phyloP scores from a whole-genome alignment of 805 yeast species.

The Ogataea pini region DNA sequence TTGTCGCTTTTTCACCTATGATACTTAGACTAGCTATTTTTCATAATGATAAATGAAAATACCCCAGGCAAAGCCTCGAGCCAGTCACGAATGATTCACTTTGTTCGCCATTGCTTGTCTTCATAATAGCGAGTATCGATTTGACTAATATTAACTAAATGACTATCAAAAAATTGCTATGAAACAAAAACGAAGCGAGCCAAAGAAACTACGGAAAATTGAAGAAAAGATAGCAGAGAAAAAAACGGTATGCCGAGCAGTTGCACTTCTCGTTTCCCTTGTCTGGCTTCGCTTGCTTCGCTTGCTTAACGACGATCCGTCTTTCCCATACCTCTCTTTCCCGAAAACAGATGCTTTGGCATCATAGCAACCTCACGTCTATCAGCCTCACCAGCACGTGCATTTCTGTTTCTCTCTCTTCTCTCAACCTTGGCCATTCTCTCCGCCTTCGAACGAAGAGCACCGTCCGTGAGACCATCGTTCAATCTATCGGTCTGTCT shows the following conservation, averaged over 20 bases:
- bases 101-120: neutral
- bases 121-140: neutral
- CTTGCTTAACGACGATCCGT: slow-evolving; percentile 76
- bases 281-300: slow-evolving; percentile 1
- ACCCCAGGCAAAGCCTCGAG: too few species aligned
- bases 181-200: neutral
- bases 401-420: slow-evolving; percentile 89
- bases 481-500: slow-evolving; percentile 77
- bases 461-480: slow-evolving; percentile 85
- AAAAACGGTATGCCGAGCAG: neutral
- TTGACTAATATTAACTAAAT: neutral
- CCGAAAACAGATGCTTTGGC: slow-evolving; percentile 94
- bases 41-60: too few species aligned
- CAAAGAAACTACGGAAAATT: too few species aligned
- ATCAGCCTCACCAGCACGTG: slow-evolving; percentile 95
- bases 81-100: neutral
- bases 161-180: neutral
- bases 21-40: too few species aligned
- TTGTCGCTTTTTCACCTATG: too few species aligned
- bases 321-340: slow-evolving; percentile 95
- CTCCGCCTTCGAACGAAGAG: slow-evolving; percentile 78
- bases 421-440: slow-evolving; percentile 86
- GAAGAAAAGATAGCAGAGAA: neutral
- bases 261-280: neutral
- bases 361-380: slow-evolving; percentile 80